phyloP scores from a whole-genome alignment of 345 rosid species.

The Hibiscus trionum region DNA sequence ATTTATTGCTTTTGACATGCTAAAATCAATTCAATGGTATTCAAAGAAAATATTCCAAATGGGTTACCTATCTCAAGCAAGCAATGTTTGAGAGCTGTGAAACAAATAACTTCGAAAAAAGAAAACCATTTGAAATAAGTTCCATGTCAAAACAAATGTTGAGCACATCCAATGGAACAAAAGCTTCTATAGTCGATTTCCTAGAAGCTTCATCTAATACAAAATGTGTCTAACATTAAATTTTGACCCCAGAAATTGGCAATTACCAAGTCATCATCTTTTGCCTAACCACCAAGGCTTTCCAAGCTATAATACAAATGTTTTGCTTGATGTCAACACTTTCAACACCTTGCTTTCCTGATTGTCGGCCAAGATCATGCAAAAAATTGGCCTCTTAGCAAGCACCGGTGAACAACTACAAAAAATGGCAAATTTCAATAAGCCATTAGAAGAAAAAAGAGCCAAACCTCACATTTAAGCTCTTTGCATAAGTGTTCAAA shows the following conservation, averaged over 20 bases:
- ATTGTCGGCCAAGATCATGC: not conserved
- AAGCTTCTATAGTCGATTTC: not conserved
- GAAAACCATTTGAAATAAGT: not conserved
- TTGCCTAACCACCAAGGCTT: not conserved
- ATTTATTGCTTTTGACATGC: too few relatives aligned
- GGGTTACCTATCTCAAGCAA: too few relatives aligned
- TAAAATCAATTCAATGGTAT: too few relatives aligned
- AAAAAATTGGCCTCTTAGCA: not conserved
- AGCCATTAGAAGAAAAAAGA: constrained; percentile 27
- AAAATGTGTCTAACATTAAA: not conserved
- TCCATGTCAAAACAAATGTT: not conserved
- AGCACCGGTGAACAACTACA: constrained; percentile 27
- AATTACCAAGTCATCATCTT: not conserved
- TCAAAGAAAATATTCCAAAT: too few relatives aligned
- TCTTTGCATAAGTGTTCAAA: constrained; percentile 31
- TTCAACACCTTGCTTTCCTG: not conserved
- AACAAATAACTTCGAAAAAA: too few relatives aligned
- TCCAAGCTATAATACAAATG: not conserved
- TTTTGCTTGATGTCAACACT: not conserved
- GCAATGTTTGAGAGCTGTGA: too few relatives aligned
- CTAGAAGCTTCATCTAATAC: not conserved
- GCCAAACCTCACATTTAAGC: constrained; percentile 26
- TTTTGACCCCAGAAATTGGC: not conserved
- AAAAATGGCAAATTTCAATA: constrained; percentile 26
- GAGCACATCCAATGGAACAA: not conserved